Percentiles rank a stretch among this genome's conserved stretches.
phyloP scores from a whole-genome alignment of 1,284 basidiomycete species.

The Serendipita sp. region DNA sequence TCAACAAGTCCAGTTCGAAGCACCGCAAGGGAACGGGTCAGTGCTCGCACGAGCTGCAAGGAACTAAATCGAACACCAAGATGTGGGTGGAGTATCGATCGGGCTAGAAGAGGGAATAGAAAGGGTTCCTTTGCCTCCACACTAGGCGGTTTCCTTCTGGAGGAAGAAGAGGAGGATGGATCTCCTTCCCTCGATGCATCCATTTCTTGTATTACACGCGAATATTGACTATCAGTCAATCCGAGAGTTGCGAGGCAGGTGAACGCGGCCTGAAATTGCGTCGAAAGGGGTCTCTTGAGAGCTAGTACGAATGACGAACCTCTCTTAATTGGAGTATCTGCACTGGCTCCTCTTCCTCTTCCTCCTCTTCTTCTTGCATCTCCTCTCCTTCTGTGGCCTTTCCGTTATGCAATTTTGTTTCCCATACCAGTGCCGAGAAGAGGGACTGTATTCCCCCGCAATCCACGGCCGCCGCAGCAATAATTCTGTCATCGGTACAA shows the following conservation, averaged over 20 bases:
- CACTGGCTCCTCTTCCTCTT: constrained; percentile 50
- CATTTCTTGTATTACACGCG: background rate
- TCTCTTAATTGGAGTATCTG: constrained; percentile 45
- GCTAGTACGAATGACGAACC: constrained; percentile 25
- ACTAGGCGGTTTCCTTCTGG: constrained; percentile 41
- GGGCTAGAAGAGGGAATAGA: constrained; percentile 1
- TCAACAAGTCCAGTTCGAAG: constrained; percentile 74
- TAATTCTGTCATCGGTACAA: constrained; percentile 49
- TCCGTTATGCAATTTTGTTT: background rate
- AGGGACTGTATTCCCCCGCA: constrained; percentile 28
- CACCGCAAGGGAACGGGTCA: constrained; percentile 63
- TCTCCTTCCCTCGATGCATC: constrained; percentile 33
- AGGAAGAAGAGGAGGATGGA: constrained; percentile 49
- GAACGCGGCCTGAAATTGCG: background rate
- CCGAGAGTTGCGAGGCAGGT: background rate
- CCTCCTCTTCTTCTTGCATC: constrained; percentile 19
- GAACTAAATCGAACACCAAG: constrained; percentile 70
- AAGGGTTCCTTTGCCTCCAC: constrained; percentile 16
- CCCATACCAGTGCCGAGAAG: constrained; percentile 7
- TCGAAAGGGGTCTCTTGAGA: background rate
- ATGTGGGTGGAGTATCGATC: constrained; percentile 43
- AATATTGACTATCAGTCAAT: background rate
- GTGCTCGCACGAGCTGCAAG: constrained; percentile 70
- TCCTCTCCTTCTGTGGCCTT: background rate
- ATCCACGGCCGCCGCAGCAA: constrained; percentile 51